phyloP scores from a whole-genome alignment of 805 yeast species.

The Ogataea salicorniae region DNA sequence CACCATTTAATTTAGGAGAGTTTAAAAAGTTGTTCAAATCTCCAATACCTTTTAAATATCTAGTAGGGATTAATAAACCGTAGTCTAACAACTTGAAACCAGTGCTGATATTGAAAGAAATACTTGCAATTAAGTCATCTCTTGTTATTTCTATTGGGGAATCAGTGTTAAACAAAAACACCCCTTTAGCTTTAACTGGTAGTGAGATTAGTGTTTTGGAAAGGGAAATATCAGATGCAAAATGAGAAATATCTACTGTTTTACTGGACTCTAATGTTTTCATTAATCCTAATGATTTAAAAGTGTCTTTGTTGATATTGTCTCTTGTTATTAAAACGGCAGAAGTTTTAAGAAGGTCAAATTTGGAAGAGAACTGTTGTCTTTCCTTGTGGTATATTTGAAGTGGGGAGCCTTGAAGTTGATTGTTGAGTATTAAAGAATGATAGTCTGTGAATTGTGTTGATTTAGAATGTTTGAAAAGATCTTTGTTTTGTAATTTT shows the following conservation, averaged over 20 bases:
- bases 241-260: conserved; percentile 8
- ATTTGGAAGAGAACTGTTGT: conserved; percentile 4
- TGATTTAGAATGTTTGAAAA: conserved; percentile 4
- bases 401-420: conserved; percentile 5
- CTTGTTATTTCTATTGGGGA: conserved; percentile 13
- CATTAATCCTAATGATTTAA: conserved; percentile 15
- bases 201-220: conserved; percentile 17
- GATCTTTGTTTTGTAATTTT: neutral
- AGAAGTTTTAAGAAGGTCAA: conserved; percentile 19
- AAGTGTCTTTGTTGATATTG: conserved; percentile 6
- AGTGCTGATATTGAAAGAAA: conserved; percentile 37
- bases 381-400: conserved; percentile 10
- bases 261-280: conserved; percentile 7
- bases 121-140: conserved; percentile 22
- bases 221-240: conserved; percentile 10
- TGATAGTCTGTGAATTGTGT: conserved; percentile 2
- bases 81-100: conserved; percentile 33
- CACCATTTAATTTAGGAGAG: conserved; percentile 1
- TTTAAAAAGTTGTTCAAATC: conserved; percentile 4
- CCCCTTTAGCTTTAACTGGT: conserved; percentile 31
- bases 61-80: conserved; percentile 34
- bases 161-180: conserved; percentile 37
- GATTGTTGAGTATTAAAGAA: conserved; percentile 3
- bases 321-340: conserved; percentile 19
- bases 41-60: conserved; percentile 14